A percentile compares a stretch with the other conserved stretches of the same genome.
These are phyloP conservation scores for Borovskyia barvae DNA, from an alignment of 208 protist species.

Conservation along the genomic window DNA sequence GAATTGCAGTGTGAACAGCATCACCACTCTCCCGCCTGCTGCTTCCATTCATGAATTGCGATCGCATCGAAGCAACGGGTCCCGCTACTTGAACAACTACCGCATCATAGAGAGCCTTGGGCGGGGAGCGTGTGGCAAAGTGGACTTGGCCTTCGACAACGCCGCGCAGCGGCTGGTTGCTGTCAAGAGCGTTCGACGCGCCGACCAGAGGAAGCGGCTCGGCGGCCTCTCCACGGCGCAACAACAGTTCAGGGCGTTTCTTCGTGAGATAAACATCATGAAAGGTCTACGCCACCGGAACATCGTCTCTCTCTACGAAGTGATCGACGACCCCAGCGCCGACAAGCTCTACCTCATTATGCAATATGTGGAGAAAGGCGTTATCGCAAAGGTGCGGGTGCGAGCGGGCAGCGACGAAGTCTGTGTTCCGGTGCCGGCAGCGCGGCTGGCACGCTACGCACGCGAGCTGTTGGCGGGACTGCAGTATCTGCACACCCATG, in stretches of 20 bases:
- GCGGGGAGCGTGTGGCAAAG: slow-evolving; percentile 58
- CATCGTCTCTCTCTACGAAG: slow-evolving; percentile 94
- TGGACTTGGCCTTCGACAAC: slow-evolving; percentile 53
- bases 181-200: slow-evolving; percentile 61
- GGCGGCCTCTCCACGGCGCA: slow-evolving; percentile 30
- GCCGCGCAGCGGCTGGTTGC: slow-evolving; percentile 37
- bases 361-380: slow-evolving; percentile 84
- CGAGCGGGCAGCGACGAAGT: slow-evolving; percentile 86
- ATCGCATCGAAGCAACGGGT: slow-evolving; percentile 1
- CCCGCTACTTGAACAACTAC: slow-evolving; percentile 68
- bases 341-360: slow-evolving; percentile 92
- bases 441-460: slow-evolving; percentile 50
- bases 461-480: slow-evolving; percentile 86
- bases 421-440: slow-evolving; percentile 30
- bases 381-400: slow-evolving; percentile 55
- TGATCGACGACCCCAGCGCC: slow-evolving; percentile 93
- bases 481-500: slow-evolving; percentile 57
- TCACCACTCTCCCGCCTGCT: neutral
- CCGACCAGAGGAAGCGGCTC: slow-evolving; percentile 35
- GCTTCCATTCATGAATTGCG: slow-evolving; percentile 1
- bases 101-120: slow-evolving; percentile 59
- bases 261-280: slow-evolving; percentile 94
- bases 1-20: slow-evolving; percentile 6
- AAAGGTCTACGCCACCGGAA: slow-evolving; percentile 96
- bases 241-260: slow-evolving; percentile 40